A percentile compares a stretch with the other conserved stretches of the same genome.
Evolutionary conservation across 2,329 filamentous ascomycete species (phyloP).

Genomic region (Dryadomyces quercus-mongolicae): DNA sequence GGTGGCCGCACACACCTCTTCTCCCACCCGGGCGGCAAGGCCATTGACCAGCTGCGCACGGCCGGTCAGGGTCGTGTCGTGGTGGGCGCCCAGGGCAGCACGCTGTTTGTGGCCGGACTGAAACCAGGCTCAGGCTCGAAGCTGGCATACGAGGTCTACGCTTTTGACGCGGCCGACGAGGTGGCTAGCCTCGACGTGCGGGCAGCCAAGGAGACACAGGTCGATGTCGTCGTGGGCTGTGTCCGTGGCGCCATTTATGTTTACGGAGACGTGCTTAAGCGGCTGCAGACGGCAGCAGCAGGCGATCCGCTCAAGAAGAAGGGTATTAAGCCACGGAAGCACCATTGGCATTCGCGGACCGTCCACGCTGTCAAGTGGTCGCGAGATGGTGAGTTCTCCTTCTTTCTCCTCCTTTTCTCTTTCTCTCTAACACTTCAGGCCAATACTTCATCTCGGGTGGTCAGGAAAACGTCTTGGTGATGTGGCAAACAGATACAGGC

Average conservation of each 20-base stretch:
- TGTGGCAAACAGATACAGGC: conserved; percentile 88
- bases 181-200: conserved; percentile 57
- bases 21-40: conserved; percentile 6
- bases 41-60: conserved; percentile 35
- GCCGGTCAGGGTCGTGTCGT: conserved; percentile 44
- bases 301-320: conserved; percentile 18
- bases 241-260: conserved; percentile 64
- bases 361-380: conserved; percentile 88
- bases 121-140: conserved; percentile 20
- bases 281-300: conserved; percentile 32
- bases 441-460: conserved; percentile 94
- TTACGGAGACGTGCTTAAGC: conserved; percentile 63
- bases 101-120: conserved; percentile 48
- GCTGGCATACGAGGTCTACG: conserved; percentile 43
- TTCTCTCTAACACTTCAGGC: conserved; percentile 33
- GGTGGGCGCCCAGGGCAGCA: conserved; percentile 38
- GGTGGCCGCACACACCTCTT: conserved; percentile 7
- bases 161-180: conserved; percentile 47
- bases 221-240: conserved; percentile 65
- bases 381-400: conserved; percentile 54
- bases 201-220: conserved; percentile 18
- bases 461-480: conserved; percentile 73
- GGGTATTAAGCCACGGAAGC: conserved; percentile 47
- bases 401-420: not conserved
- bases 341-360: conserved; percentile 84